Evolutionary conservation across 371 early-diverging fungal species (phyloP).

Genomic region (Blyttiomyces sp.): DNA sequence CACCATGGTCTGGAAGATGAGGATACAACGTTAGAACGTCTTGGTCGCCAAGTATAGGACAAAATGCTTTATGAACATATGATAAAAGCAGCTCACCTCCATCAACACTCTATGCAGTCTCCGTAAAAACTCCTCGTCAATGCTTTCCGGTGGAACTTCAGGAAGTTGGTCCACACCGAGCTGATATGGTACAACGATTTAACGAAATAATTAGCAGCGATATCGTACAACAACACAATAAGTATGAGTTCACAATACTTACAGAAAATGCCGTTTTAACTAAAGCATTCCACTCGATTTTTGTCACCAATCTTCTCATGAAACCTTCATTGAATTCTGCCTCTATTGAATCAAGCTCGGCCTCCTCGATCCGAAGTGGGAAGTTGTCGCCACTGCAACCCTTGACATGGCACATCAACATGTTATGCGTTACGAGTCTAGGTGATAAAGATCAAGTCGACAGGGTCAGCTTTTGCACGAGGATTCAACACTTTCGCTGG

Average conservation of each 20-base stretch:
- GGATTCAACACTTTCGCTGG: no score
- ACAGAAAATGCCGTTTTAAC: slow-evolving; percentile 38
- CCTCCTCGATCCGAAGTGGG: slow-evolving; percentile 83
- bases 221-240: no score
- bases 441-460: no score
- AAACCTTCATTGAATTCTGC: slow-evolving; percentile 87
- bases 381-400: slow-evolving; percentile 82
- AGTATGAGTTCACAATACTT: no score
- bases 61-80: background rate
- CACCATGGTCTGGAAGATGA: slow-evolving; percentile 64
- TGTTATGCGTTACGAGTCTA: slow-evolving; percentile 94
- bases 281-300: slow-evolving; percentile 85
- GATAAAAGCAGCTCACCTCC: slow-evolving; percentile 57
- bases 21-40: background rate
- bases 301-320: slow-evolving; percentile 73
- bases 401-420: slow-evolving; percentile 96
- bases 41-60: background rate
- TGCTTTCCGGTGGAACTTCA: slow-evolving; percentile 62
- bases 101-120: slow-evolving; percentile 72
- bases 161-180: slow-evolving; percentile 60
- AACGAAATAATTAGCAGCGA: no score
- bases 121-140: slow-evolving; percentile 72
- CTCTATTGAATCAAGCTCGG: slow-evolving; percentile 68
- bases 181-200: slow-evolving; percentile 16
- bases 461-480: no score